These are phyloP conservation scores for Aspergillus viridinutans DNA, from an alignment of 2,329 filamentous ascomycete species.

Conservation along the genomic window DNA sequence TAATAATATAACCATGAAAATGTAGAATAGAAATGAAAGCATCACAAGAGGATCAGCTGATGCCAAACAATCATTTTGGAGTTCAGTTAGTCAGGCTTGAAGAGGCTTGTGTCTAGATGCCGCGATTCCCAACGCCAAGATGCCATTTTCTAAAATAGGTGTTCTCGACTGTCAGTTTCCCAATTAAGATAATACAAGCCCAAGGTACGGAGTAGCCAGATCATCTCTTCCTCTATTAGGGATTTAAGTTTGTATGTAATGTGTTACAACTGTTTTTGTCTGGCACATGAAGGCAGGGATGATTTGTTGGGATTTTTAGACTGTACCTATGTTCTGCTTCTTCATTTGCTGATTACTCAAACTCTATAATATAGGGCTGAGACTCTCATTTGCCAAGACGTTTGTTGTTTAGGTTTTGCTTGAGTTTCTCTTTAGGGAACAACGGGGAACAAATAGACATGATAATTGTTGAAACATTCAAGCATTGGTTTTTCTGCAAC, in stretches of 20 bases:
- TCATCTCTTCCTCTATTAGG: neutral
- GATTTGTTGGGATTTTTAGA: neutral
- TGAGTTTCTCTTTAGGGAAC: neutral
- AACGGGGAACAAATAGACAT: neutral
- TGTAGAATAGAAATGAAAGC: neutral
- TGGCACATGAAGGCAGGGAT: neutral
- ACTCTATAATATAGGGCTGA: neutral
- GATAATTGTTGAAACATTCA: neutral
- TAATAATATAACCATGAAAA: too few relatives aligned
- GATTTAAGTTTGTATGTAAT: neutral
- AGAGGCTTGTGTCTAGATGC: neutral
- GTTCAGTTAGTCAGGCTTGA: neutral
- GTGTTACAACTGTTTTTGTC: neutral
- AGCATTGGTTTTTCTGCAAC: too few relatives aligned
- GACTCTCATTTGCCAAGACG: neutral
- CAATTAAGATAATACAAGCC: neutral
- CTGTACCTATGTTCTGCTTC: too few relatives aligned
- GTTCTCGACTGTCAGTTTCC: neutral
- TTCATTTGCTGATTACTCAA: neutral
- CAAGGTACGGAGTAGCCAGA: neutral
- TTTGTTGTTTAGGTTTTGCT: neutral
- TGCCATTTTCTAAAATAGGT: neutral
- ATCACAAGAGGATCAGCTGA: neutral
- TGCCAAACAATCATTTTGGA: neutral
- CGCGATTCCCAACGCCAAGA: neutral